Evolutionary conservation across 2,329 filamentous ascomycete genomes (phyloP).

Genomic region (Grosmannia serpens): DNA sequence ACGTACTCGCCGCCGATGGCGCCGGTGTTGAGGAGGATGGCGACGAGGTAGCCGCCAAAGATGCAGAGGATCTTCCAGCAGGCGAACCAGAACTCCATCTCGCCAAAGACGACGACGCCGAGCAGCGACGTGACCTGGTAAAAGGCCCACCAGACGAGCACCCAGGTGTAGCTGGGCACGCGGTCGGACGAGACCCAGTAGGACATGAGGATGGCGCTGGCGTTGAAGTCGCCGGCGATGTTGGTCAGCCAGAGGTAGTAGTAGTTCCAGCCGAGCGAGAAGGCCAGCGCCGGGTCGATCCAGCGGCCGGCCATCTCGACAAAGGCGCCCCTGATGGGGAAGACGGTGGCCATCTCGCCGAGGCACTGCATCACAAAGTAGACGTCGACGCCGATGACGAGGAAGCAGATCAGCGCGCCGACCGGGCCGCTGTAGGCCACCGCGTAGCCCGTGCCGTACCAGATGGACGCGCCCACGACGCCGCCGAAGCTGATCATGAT

Average conservation of each 20-base stretch:
- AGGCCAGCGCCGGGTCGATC: slow-evolving; percentile 45
- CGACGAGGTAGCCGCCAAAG: slow-evolving; percentile 32
- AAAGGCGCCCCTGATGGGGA: slow-evolving; percentile 41
- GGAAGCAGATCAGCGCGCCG: slow-evolving; percentile 20
- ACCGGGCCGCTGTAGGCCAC: slow-evolving; percentile 20
- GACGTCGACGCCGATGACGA: slow-evolving; percentile 17
- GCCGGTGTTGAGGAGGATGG: slow-evolving; percentile 34
- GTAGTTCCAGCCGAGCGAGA: slow-evolving; percentile 41
- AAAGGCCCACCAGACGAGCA: slow-evolving; percentile 21
- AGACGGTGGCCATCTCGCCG: slow-evolving; percentile 46
- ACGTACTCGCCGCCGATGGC: slow-evolving; percentile 11
- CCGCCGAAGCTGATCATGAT: slow-evolving; percentile 17
- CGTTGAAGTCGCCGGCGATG: slow-evolving; percentile 11
- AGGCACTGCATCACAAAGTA: slow-evolving; percentile 26
- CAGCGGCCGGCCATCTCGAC: slow-evolving; percentile 42
- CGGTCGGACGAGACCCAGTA: slow-evolving; percentile 28
- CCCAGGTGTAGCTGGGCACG: slow-evolving; percentile 34
- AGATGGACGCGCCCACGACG: slow-evolving; percentile 11
- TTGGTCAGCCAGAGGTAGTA: slow-evolving; percentile 33
- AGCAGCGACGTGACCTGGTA: slow-evolving; percentile 21
- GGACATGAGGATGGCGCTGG: slow-evolving; percentile 23
- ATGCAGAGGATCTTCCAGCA: slow-evolving; percentile 26
- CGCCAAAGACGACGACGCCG: slow-evolving; percentile 29
- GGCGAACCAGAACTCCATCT: slow-evolving; percentile 33
- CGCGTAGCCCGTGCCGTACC: slow-evolving; percentile 17